These are phyloP conservation scores for Vanrija humicola DNA, from an alignment of 1,284 basidiomycete species.

Conservation along the genomic window DNA sequence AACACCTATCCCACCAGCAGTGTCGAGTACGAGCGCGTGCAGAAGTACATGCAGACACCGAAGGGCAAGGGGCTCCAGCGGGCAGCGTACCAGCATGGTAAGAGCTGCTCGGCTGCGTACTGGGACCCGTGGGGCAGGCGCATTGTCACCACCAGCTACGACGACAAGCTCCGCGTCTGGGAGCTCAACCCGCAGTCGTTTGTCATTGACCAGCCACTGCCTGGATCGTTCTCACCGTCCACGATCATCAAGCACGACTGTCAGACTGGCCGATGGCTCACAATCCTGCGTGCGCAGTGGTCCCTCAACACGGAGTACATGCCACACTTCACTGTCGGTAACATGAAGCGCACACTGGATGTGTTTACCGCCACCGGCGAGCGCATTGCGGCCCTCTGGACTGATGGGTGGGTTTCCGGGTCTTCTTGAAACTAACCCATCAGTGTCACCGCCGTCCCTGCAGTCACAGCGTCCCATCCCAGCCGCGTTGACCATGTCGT, in stretches of 20 bases:
- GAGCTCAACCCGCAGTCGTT: constrained; percentile 39
- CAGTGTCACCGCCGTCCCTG: constrained; percentile 50
- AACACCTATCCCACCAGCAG: constrained; percentile 22
- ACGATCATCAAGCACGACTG: constrained; percentile 47
- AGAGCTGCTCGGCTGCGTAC: constrained; percentile 51
- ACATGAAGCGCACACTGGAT: constrained; percentile 51
- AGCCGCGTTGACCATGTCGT: constrained; percentile 42
- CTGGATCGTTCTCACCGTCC: constrained; percentile 34
- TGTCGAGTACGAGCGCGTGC: constrained; percentile 22
- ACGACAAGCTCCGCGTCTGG: constrained; percentile 50
- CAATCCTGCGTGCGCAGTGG: constrained; percentile 53
- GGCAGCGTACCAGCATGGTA: constrained; percentile 45
- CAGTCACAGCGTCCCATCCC: constrained; percentile 51
- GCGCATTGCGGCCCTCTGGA: constrained; percentile 36
- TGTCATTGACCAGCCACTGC: constrained; percentile 28
- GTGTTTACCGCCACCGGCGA: constrained; percentile 46
- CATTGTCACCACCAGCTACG: constrained; percentile 50
- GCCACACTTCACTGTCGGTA: constrained; percentile 51
- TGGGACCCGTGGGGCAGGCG: constrained; percentile 51
- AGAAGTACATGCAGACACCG: constrained; percentile 16
- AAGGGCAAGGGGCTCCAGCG: constrained; percentile 37
- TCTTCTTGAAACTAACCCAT: neutral
- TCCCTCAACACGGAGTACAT: constrained; percentile 45
- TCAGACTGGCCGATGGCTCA: constrained; percentile 52
- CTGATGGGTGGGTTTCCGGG: constrained; percentile 29